A percentile compares a stretch with the other conserved stretches of the same genome.
Conservation (phyloP, 2,329 filamentous ascomycete genomes). For the Raffaelea albimanens region DNA sequence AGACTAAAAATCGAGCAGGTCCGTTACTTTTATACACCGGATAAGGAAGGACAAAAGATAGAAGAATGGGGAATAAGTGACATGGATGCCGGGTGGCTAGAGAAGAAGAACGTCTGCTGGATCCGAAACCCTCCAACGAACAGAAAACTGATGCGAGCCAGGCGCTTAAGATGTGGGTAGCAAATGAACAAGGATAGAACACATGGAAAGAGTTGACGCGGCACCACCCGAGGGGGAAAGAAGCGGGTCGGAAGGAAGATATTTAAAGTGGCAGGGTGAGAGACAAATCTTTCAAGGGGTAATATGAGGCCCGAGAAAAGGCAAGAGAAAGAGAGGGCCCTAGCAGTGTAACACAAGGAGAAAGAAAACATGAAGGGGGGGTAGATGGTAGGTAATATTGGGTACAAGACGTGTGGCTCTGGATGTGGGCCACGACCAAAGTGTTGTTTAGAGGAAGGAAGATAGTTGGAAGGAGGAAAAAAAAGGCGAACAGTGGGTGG, state of each 20-base stretch:
- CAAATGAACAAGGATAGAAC: too few species aligned
- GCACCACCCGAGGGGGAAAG: too few species aligned
- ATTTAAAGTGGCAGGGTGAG: too few species aligned
- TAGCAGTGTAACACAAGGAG: neutral
- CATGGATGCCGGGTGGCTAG: neutral
- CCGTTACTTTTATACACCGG: neutral
- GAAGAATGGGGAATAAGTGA: neutral
- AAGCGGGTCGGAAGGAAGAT: too few species aligned
- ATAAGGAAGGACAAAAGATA: neutral
- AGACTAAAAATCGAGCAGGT: neutral
- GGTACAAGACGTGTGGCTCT: neutral
- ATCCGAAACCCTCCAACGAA: neutral
- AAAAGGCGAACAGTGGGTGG: neutral
- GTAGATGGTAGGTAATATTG: neutral
- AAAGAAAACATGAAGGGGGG: neutral
- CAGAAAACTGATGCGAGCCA: neutral
- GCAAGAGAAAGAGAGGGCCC: neutral
- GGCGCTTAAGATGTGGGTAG: too few species aligned
- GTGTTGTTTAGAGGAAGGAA: neutral
- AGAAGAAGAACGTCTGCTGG: neutral
- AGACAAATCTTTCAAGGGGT: too few species aligned
- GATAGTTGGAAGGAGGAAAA: neutral
- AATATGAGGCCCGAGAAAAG: neutral
- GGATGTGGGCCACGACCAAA: neutral
- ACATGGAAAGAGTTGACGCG: too few species aligned